Conservation (phyloP, 768 basidiomycete genomes). For the Suillus bovinus region DNA sequence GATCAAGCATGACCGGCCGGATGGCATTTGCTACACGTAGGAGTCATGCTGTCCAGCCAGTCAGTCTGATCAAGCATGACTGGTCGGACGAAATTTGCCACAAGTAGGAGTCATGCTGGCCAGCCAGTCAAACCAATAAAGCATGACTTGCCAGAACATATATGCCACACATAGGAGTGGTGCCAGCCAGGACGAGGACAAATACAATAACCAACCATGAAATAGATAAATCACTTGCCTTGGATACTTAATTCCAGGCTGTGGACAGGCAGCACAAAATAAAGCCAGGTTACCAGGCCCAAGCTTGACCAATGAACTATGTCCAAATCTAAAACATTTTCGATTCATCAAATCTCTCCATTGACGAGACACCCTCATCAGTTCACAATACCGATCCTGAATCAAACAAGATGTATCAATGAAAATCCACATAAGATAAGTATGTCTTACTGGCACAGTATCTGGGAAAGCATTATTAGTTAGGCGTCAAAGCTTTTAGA, state of each 20-base stretch:
- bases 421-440: background rate
- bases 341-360: slow-evolving; percentile 9
- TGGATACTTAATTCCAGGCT: slow-evolving; percentile 17
- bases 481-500: background rate
- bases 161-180: no score
- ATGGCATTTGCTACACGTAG: no score
- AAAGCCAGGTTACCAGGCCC: slow-evolving; percentile 10
- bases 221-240: slow-evolving; percentile 6
- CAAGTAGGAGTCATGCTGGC: no score
- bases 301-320: slow-evolving; percentile 5
- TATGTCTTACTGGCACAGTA: slow-evolving; percentile 3
- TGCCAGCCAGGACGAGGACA: background rate
- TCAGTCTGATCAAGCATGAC: background rate
- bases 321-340: slow-evolving; percentile 11
- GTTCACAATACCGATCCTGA: slow-evolving; percentile 15
- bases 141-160: background rate
- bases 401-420: background rate
- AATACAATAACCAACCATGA: background rate
- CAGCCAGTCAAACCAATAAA: no score
- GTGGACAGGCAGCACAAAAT: slow-evolving; percentile 33
- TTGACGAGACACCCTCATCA: slow-evolving; percentile 14
- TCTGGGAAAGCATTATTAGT: slow-evolving; percentile 11
- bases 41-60: background rate
- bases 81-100: no score
- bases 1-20: background rate